Conservation (phyloP, 2,329 filamentous ascomycete genomes). For the Fusarium ramigenum region DNA sequence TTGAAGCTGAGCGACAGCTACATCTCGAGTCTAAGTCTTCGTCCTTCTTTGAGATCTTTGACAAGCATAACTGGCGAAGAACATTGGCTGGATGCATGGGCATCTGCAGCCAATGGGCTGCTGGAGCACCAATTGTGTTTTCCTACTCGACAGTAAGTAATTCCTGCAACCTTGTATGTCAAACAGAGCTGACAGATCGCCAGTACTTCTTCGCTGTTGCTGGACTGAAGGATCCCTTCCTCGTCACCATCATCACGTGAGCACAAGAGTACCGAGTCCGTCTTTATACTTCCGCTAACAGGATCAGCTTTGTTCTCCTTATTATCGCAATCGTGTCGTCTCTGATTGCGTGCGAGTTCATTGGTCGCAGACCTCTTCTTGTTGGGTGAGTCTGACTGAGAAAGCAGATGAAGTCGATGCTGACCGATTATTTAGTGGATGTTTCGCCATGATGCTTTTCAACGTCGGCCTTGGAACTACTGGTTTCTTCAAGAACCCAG, state of each 20-base stretch:
- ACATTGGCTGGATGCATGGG: slow-evolving; percentile 18
- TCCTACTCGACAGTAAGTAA: neutral
- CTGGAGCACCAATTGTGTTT: slow-evolving; percentile 17
- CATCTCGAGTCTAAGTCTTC: neutral
- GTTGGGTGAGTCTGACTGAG: neutral
- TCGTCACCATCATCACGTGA: neutral
- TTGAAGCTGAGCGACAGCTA: neutral
- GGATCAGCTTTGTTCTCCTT: neutral
- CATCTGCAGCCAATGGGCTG: slow-evolving; percentile 18
- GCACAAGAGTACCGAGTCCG: fast-evolving
- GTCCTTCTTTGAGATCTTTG: slow-evolving; percentile 12
- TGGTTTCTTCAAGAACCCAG: neutral
- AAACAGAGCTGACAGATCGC: neutral
- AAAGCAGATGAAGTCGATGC: neutral
- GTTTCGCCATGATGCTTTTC: neutral
- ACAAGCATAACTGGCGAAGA: slow-evolving; percentile 12
- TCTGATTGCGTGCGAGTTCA: neutral
- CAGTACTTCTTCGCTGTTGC: neutral
- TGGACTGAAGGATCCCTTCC: neutral
- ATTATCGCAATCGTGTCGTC: neutral
- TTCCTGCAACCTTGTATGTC: neutral
- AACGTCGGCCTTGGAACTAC: neutral
- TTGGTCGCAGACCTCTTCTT: neutral
- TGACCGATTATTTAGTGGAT: neutral
- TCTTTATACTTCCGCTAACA: neutral